phyloP scores from a whole-genome alignment of 768 basidiomycete species.

The Boletellus emodensis region DNA sequence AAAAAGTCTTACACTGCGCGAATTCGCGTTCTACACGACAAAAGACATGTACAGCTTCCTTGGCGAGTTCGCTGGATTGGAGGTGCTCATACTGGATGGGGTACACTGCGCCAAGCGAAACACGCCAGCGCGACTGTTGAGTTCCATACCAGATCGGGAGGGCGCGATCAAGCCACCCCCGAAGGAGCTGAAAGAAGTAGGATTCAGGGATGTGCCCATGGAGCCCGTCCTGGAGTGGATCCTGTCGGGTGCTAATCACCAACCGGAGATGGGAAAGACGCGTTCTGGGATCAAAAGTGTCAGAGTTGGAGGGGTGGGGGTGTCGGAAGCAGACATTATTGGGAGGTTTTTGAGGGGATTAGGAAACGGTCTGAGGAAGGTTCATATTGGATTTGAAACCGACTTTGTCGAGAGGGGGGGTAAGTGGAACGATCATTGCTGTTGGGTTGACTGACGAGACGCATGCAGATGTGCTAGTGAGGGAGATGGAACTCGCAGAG shows the following conservation, averaged over 20 bases:
- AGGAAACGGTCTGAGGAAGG: constrained; percentile 22
- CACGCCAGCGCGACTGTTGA: constrained; percentile 10
- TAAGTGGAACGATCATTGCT: constrained; percentile 8
- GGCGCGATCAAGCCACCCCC: constrained; percentile 14
- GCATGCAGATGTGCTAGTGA: constrained; percentile 22
- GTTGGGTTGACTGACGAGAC: constrained; percentile 7
- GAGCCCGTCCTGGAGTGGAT: constrained; percentile 31
- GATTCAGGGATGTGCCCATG: constrained; percentile 21
- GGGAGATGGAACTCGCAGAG: constrained; percentile 23
- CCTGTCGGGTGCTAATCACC: constrained; percentile 15
- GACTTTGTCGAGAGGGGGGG: constrained; percentile 30
- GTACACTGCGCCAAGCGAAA: constrained; percentile 24
- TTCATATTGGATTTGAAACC: constrained; percentile 28
- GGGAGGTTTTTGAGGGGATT: constrained; percentile 24
- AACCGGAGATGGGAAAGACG: constrained; percentile 1
- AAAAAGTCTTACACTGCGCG: constrained; percentile 20
- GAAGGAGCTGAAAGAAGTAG: constrained; percentile 22
- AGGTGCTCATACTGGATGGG: constrained; percentile 28
- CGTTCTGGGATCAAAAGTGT: constrained; percentile 18
- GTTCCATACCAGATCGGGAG: constrained; percentile 6
- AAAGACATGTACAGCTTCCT: constrained; percentile 28
- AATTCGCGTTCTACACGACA: constrained; percentile 24
- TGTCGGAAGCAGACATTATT: constrained; percentile 22
- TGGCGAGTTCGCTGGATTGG: constrained; percentile 24
- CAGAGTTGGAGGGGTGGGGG: constrained; percentile 27